Evolutionary conservation across 1,139 yeast species (phyloP), one percentile per base, ranked within the genome.

Genomic region (Barnettozyma hawaiiensis): DNA sequence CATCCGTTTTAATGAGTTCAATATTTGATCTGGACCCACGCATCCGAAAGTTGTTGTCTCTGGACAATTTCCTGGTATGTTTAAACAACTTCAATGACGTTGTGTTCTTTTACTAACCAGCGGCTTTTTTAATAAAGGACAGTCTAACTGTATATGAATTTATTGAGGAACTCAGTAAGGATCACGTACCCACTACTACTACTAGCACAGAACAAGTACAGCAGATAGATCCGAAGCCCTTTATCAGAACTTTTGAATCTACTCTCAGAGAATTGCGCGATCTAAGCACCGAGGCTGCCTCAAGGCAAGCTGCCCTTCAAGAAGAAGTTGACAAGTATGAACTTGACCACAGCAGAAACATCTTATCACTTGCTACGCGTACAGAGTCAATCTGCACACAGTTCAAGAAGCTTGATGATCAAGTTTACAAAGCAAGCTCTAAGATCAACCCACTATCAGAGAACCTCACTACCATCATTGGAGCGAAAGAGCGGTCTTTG

Each of bases 231-330:
- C 97, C 98, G 2, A 89, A 86, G 54, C 98, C 98, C 2, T 90
- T 86, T 60, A 92, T 92, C 42, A 75, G 96, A 55, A 86, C 96
- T 0, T 90, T 92, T 62, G 97, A 90, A 62, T 79, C 92, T 2
- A 87, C 94, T 1, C 67, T 89, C 37, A 71, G 80, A 42, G 94
- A 86, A 57, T 66, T 87, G 49, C 76, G 80, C 53, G 70, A 70
- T 40, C 63, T 89, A 37, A 72, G 72, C 40, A 70, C 69, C 1
- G 80, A 80, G 39, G 78, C 89, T 2, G 60, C 66, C 7, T 59
- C 62, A 11, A 71, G 70, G 45, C 78, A 76, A 48, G 65, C 62
- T 1, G 65, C 63, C 14, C 67, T 79, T 24, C 83, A 75, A 38
- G 66, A 65, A 27, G 78, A 76, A 23, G 89, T 83, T 1, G 73